Conservation (phyloP, 2,329 filamentous ascomycete species). For the Magnaporthales sp. region DNA sequence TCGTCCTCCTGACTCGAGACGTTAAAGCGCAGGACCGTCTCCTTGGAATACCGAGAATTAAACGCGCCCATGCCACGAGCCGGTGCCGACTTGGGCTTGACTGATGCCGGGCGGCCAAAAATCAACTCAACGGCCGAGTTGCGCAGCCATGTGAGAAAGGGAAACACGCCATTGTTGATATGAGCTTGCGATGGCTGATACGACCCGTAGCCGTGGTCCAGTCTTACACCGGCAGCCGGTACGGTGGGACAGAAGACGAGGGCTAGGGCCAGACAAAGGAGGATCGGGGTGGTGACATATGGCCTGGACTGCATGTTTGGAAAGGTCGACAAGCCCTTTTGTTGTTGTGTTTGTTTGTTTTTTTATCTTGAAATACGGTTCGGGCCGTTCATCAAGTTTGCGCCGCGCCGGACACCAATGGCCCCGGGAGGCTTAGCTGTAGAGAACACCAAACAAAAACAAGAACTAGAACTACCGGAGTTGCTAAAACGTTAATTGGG, state of each 20-base stretch:
- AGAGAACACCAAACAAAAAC: neutral
- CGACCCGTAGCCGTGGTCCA: neutral
- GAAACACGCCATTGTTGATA: constrained; percentile 22
- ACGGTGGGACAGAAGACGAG: constrained; percentile 4
- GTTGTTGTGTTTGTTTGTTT: neutral
- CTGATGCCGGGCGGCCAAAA: constrained; percentile 34
- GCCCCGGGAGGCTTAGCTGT: neutral
- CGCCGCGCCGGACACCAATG: neutral
- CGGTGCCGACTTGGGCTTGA: constrained; percentile 17
- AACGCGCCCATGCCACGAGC: constrained; percentile 9
- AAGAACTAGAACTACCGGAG: neutral
- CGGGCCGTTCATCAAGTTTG: neutral
- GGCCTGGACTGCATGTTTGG: constrained; percentile 2
- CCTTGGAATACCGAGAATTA: constrained; percentile 52
- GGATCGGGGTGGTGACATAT: neutral
- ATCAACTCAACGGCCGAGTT: constrained; percentile 40
- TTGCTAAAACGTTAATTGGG: neutral
- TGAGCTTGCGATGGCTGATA: neutral
- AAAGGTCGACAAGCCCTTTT: neutral
- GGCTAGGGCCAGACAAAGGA: neutral
- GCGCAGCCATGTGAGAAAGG: constrained; percentile 40
- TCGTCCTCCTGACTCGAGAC: constrained; percentile 62
- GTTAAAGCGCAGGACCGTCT: constrained; percentile 87
- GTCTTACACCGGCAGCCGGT: constrained; percentile 3
- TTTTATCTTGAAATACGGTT: neutral